phyloP scores from a whole-genome alignment of 1,139 yeast species.

The Lodderomyces pseudojiufengensis region DNA sequence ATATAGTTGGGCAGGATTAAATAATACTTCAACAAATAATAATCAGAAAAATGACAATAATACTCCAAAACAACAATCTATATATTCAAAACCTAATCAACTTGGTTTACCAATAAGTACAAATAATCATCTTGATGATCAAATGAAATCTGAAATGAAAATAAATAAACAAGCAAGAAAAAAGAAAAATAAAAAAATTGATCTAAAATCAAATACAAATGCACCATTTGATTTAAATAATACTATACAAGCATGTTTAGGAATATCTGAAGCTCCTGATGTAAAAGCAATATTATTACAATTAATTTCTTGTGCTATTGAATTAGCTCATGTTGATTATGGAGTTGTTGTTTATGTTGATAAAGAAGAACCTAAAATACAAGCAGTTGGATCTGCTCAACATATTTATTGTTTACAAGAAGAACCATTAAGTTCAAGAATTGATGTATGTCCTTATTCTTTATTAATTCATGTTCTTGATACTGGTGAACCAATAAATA shows the following conservation, averaged over 20 bases:
- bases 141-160: slow-evolving; percentile 4
- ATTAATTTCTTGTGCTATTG: slow-evolving; percentile 39
- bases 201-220: slow-evolving; percentile 4
- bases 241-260: slow-evolving; percentile 44
- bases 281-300: slow-evolving; percentile 36
- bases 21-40: background rate
- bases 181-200: slow-evolving; percentile 2
- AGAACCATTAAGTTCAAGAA: slow-evolving; percentile 40
- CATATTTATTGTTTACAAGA: slow-evolving; percentile 31
- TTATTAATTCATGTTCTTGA: slow-evolving; percentile 39
- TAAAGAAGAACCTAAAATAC: slow-evolving; percentile 35
- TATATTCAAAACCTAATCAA: background rate
- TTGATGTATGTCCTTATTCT: slow-evolving; percentile 45
- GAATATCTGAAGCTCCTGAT: slow-evolving; percentile 47
- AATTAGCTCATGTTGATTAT: slow-evolving; percentile 42
- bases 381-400: slow-evolving; percentile 42
- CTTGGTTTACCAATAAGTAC: slow-evolving; percentile 1
- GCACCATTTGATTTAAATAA: slow-evolving; percentile 18
- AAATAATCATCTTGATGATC: slow-evolving; percentile 1
- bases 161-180: slow-evolving; percentile 5
- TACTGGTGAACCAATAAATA: slow-evolving; percentile 36
- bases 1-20: slow-evolving; percentile 33
- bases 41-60: slow-evolving; percentile 1
- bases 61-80: background rate
- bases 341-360: slow-evolving; percentile 42